Evolutionary conservation across 225 moss, liverwort and hornwort genomes (phyloP).

Genomic region (Pleurozium schreberi): DNA sequence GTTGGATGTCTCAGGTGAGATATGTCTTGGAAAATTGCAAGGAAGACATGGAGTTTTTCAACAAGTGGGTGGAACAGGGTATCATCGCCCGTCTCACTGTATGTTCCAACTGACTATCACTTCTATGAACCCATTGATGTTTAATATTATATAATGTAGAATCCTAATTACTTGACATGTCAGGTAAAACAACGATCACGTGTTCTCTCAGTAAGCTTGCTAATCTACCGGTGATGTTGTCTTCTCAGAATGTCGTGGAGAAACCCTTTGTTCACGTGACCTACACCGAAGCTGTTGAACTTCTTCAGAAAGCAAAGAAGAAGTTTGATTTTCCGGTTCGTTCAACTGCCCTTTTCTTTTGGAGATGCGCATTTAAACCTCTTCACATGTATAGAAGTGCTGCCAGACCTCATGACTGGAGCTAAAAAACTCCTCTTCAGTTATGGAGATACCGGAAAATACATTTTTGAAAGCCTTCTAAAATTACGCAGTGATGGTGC

Average conservation of each 20-base stretch:
- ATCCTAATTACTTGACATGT: background rate
- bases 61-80: conserved; percentile 90
- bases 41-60: conserved; percentile 94
- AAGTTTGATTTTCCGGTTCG: conserved; percentile 81
- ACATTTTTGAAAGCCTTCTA: background rate
- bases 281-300: conserved; percentile 74
- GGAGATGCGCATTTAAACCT: background rate
- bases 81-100: conserved; percentile 78
- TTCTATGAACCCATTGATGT: background rate
- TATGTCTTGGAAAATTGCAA: conserved; percentile 82
- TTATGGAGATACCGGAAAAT: background rate
- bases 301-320: conserved; percentile 70
- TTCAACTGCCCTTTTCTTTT: background rate
- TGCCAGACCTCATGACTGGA: background rate
- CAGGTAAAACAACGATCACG: background rate
- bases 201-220: background rate
- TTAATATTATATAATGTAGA: background rate
- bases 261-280: conserved; percentile 83
- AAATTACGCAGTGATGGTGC: background rate
- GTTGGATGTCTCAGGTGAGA: conserved; percentile 44
- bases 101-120: background rate
- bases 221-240: background rate
- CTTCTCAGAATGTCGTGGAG: conserved; percentile 69
- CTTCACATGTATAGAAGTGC: background rate
- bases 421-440: background rate